phyloP scores from a whole-genome alignment of 2,329 filamentous ascomycete genomes.

The Aspergillus brunneoviolaceus region DNA sequence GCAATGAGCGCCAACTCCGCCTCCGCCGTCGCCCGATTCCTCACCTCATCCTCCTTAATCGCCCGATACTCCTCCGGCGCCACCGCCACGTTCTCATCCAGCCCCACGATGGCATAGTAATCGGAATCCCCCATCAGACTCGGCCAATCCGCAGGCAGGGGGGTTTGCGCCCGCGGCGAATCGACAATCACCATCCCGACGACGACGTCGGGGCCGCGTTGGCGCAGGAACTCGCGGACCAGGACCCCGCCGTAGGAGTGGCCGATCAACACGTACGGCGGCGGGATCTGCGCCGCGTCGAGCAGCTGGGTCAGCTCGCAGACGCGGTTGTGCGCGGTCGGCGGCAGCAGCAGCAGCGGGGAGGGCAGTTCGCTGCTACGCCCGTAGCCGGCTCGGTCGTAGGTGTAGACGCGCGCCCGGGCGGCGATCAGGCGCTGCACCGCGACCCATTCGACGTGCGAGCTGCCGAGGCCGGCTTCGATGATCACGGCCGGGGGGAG shows the following conservation, averaged over 20 bases:
- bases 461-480: no score
- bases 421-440: background rate
- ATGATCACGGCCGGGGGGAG: no score
- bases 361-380: background rate
- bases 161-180: background rate
- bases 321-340: no score
- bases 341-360: no score
- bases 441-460: background rate
- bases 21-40: background rate
- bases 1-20: background rate
- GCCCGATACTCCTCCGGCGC: background rate
- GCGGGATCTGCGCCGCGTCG: no score
- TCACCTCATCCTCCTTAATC: background rate
- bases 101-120: background rate
- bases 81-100: background rate
- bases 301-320: no score
- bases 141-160: background rate
- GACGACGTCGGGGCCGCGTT: background rate
- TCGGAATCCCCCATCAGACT: background rate
- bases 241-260: no score
- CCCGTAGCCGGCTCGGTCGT: background rate
- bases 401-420: background rate
- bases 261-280: no score
- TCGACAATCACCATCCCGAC: conserved; percentile 1
- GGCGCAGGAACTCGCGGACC: no score